Conservation (phyloP, 1,284 basidiomycete genomes). For the Pseudomicrostroma phylloplanum region DNA sequence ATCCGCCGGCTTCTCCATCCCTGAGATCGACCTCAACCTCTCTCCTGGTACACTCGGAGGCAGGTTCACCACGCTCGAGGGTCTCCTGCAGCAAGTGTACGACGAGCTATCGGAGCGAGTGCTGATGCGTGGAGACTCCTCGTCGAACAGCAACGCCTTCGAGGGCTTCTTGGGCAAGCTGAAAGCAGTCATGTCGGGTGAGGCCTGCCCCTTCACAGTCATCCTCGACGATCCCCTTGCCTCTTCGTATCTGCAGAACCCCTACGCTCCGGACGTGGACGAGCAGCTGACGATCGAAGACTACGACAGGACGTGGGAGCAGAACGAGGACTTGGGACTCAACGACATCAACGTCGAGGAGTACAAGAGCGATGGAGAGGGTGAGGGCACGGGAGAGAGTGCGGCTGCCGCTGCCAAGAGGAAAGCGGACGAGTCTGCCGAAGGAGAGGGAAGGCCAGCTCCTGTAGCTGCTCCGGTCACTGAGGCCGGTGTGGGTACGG, state of each 20-base stretch:
- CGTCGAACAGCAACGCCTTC: slow-evolving; percentile 22
- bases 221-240: slow-evolving; percentile 92
- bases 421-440: slow-evolving; percentile 1
- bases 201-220: slow-evolving; percentile 59
- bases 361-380: slow-evolving; percentile 19
- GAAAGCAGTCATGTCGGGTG: slow-evolving; percentile 40
- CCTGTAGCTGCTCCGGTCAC: background rate
- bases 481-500: background rate
- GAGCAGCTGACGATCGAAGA: slow-evolving; percentile 57
- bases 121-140: slow-evolving; percentile 69
- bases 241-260: slow-evolving; percentile 91
- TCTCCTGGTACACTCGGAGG: slow-evolving; percentile 92
- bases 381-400: background rate
- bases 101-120: slow-evolving; percentile 89
- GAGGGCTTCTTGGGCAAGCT: slow-evolving; percentile 68
- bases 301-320: slow-evolving; percentile 79
- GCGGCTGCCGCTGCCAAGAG: background rate
- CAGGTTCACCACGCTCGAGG: slow-evolving; percentile 96
- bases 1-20: slow-evolving; percentile 80
- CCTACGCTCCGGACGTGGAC: slow-evolving; percentile 60
- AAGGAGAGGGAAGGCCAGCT: background rate
- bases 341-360: slow-evolving; percentile 81
- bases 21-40: slow-evolving; percentile 88
- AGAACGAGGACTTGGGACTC: slow-evolving; percentile 91
- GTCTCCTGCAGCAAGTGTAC: slow-evolving; percentile 87